Conservation (phyloP, 1,284 basidiomycete genomes). For the Rugosomyces carneus region DNA sequence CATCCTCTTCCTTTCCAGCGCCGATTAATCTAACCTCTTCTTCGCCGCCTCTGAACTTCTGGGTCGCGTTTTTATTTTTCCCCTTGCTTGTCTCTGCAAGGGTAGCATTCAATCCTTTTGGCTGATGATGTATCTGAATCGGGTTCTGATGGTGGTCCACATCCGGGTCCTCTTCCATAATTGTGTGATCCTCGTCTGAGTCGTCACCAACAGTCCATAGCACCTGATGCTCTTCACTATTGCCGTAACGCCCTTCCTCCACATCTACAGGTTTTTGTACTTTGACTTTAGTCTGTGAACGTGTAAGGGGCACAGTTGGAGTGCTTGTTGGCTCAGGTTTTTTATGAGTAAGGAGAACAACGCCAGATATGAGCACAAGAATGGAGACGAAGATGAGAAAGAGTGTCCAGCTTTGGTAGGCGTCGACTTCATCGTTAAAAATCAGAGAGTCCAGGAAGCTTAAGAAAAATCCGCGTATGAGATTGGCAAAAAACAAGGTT, state of each 20-base stretch:
- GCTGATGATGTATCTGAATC: slow-evolving; percentile 17
- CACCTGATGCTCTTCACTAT: slow-evolving; percentile 37
- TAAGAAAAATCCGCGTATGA: neutral
- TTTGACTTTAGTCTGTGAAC: slow-evolving; percentile 16
- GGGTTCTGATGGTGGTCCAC: slow-evolving; percentile 35
- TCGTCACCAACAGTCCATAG: slow-evolving; percentile 64
- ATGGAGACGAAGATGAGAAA: slow-evolving; percentile 85
- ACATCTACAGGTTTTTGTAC: slow-evolving; percentile 18
- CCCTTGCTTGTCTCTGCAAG: slow-evolving; percentile 3
- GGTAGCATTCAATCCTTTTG: slow-evolving; percentile 1
- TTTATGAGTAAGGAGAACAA: slow-evolving; percentile 80
- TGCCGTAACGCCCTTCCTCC: slow-evolving; percentile 23
- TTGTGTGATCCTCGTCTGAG: slow-evolving; percentile 47
- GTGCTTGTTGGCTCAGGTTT: slow-evolving; percentile 52
- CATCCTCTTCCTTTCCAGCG: slow-evolving; percentile 7
- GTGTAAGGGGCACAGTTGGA: slow-evolving; percentile 16
- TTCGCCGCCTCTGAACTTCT: slow-evolving; percentile 9
- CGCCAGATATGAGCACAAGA: slow-evolving; percentile 77
- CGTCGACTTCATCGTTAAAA: slow-evolving; percentile 77
- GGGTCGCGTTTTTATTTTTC: slow-evolving; percentile 7
- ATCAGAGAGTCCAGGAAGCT: slow-evolving; percentile 40
- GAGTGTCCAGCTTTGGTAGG: slow-evolving; percentile 81
- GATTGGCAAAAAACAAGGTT: neutral
- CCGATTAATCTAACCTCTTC: slow-evolving; percentile 16
- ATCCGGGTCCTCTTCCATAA: slow-evolving; percentile 23